Percentiles rank a stretch among this genome's conserved stretches.
Evolutionary conservation across 108 stramenopile genomes (phyloP).

Genomic region (Parietichytrium sp.): DNA sequence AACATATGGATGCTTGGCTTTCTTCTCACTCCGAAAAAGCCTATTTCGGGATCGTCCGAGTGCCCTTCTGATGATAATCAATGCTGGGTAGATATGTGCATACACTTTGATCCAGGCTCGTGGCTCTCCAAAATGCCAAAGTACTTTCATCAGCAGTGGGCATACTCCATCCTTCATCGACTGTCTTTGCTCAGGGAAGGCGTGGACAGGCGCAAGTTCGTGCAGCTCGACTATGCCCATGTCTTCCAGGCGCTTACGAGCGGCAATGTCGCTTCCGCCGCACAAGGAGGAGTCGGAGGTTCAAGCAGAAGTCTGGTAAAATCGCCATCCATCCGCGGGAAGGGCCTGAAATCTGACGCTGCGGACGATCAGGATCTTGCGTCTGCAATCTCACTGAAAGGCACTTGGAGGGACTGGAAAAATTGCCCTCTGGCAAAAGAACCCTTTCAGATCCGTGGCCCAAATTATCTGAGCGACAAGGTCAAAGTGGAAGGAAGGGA

Average conservation of each 20-base stretch:
- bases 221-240: constrained; percentile 16
- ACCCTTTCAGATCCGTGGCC: constrained; percentile 32
- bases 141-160: constrained; percentile 5
- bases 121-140: constrained; percentile 9
- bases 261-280: background rate
- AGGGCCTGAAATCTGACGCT: background rate
- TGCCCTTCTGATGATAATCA: background rate
- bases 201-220: background rate
- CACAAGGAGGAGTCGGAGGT: background rate
- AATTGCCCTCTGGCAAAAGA: constrained; percentile 19
- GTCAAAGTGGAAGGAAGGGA: background rate
- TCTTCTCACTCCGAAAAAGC: constrained; percentile 29
- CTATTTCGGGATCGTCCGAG: background rate
- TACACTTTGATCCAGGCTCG: background rate
- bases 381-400: background rate
- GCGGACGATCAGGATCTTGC: background rate
- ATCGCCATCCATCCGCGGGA: background rate
- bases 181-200: background rate
- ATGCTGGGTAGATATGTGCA: constrained; percentile 25
- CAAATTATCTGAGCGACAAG: constrained; percentile 9
- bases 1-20: constrained; percentile 37
- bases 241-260: background rate
- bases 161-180: background rate
- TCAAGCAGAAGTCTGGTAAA: no score
- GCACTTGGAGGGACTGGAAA: constrained; percentile 2